These are phyloP conservation scores for Candida sp. DNA, from an alignment of 1,139 yeast genomes.

Conservation along the genomic window DNA sequence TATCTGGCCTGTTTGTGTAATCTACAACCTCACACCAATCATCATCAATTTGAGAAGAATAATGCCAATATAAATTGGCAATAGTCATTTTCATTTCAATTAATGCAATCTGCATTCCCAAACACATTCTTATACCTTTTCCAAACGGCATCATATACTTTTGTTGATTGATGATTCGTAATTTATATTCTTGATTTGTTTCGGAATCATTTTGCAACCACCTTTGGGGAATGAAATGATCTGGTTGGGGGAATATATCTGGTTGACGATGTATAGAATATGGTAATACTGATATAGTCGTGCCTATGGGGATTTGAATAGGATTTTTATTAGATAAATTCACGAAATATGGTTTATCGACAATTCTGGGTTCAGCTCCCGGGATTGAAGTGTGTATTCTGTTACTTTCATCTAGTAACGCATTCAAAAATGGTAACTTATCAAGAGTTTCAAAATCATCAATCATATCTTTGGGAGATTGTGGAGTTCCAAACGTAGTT, in stretches of 20 bases:
- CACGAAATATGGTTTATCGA: slow-evolving; percentile 24
- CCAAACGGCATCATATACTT: slow-evolving; percentile 68
- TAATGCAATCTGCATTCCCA: slow-evolving; percentile 67
- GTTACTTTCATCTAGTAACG: slow-evolving; percentile 54
- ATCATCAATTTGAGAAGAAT: slow-evolving; percentile 26
- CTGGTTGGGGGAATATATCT: slow-evolving; percentile 47
- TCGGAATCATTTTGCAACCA: slow-evolving; percentile 48
- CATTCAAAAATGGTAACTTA: slow-evolving; percentile 51
- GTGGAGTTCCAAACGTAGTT: slow-evolving; percentile 26
- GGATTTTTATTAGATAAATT: slow-evolving; percentile 16
- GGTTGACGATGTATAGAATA: slow-evolving; percentile 59
- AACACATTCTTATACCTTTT: slow-evolving; percentile 72
- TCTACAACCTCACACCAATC: slow-evolving; percentile 42
- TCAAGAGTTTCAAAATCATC: slow-evolving; percentile 43
- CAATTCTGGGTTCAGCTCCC: slow-evolving; percentile 67
- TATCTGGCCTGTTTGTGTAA: slow-evolving; percentile 7
- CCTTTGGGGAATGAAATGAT: slow-evolving; percentile 54
- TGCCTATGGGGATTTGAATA: slow-evolving; percentile 47
- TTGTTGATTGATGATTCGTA: slow-evolving; percentile 43
- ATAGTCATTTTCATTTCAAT: slow-evolving; percentile 62
- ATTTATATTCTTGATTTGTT: slow-evolving; percentile 24
- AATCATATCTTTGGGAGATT: slow-evolving; percentile 19
- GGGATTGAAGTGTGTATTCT: slow-evolving; percentile 72
- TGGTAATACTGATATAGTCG: slow-evolving; percentile 62
- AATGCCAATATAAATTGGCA: slow-evolving; percentile 53